These are phyloP conservation scores for Brassica juncea DNA, from an alignment of 345 rosid species.

Conservation along the genomic window DNA sequence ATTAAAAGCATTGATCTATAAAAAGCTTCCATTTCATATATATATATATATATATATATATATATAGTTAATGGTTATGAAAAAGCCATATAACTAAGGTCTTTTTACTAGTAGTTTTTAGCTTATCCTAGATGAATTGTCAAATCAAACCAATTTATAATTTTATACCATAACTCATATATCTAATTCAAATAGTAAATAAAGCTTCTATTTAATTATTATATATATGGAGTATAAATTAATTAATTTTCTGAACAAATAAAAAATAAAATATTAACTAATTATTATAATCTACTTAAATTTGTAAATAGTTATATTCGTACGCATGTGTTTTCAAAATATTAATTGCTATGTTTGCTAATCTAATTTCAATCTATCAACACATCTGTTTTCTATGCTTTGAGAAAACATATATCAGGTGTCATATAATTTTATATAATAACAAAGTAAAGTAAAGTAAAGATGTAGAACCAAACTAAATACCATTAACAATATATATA, in stretches of 20 bases:
- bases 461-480: too few relatives aligned
- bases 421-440: too few relatives aligned
- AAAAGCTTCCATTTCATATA: background rate
- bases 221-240: too few relatives aligned
- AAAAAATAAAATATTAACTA: too few relatives aligned
- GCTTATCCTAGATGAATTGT: conserved; percentile 3
- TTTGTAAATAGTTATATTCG: too few relatives aligned
- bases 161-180: background rate
- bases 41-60: background rate
- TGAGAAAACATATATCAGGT: background rate
- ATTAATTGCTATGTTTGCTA: too few relatives aligned
- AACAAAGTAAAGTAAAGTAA: too few relatives aligned
- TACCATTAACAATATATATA: too few relatives aligned
- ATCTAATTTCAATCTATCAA: too few relatives aligned
- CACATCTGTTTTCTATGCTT: too few relatives aligned
- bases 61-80: background rate
- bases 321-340: background rate
- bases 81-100: background rate
- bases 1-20: conserved; percentile 22
- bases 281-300: too few relatives aligned
- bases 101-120: conserved; percentile 1
- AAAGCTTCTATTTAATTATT: background rate
- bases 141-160: background rate
- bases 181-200: background rate
- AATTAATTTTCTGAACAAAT: too few relatives aligned